Evolutionary conservation across 2,329 filamentous ascomycete species (phyloP).

Genomic region (Aspergillus floridensis): DNA sequence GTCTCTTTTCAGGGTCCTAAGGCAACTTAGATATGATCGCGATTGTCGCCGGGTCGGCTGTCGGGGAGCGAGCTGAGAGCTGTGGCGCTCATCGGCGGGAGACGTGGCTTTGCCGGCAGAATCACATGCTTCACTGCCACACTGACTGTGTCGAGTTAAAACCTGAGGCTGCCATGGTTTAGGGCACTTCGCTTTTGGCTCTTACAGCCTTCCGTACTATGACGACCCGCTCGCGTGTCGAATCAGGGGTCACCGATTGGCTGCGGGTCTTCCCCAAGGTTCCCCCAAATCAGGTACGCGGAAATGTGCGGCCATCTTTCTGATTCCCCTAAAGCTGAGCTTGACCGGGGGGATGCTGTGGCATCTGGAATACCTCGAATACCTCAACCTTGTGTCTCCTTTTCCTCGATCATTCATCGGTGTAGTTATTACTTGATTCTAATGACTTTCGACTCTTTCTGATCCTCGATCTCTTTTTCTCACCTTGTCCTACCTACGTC

Average conservation of each 20-base stretch:
- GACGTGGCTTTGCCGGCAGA: constrained; percentile 19
- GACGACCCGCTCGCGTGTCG: constrained; percentile 11
- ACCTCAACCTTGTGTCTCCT: neutral
- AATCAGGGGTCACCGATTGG: constrained; percentile 17
- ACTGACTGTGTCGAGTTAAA: neutral
- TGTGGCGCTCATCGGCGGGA: constrained; percentile 19
- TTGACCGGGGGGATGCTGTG: neutral
- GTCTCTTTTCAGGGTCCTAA: constrained; percentile 6
- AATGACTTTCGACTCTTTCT: neutral
- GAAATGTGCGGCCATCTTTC: constrained; percentile 12
- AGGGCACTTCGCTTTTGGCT: constrained; percentile 4
- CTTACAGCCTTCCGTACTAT: constrained; percentile 4
- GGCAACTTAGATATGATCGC: constrained; percentile 9
- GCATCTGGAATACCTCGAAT: neutral
- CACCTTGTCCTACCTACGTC: neutral
- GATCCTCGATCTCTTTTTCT: neutral
- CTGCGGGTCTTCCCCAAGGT: constrained; percentile 17
- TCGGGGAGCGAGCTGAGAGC: constrained; percentile 10
- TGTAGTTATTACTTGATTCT: constrained; percentile 11
- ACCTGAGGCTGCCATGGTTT: too few species aligned
- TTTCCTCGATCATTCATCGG: neutral
- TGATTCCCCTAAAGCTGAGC: constrained; percentile 1
- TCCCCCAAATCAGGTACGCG: constrained; percentile 17
- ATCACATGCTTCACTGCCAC: constrained; percentile 19
- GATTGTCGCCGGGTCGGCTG: constrained; percentile 9